Conservation (phyloP, 768 basidiomycete species). For the Rickenella mellea region DNA sequence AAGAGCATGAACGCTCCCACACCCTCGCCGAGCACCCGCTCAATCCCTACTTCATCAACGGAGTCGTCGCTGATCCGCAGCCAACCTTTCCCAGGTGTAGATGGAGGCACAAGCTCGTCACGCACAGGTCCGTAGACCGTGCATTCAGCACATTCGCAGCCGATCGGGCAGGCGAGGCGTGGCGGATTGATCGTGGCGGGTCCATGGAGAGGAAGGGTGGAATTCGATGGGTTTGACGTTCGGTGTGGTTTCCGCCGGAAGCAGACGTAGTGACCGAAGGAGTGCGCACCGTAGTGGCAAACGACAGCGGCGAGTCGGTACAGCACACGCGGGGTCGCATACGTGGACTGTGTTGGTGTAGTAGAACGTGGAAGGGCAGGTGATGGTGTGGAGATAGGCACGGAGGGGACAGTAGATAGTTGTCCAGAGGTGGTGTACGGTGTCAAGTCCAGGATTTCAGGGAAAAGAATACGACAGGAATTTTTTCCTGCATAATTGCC, state of each 20-base stretch:
- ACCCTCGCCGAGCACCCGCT: conserved; percentile 65
- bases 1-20: conserved; percentile 86
- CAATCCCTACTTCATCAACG: conserved; percentile 67
- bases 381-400: conserved; percentile 61
- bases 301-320: conserved; percentile 84
- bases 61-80: conserved; percentile 80
- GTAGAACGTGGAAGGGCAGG: conserved; percentile 34
- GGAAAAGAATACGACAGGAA: conserved; percentile 68
- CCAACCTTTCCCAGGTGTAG: conserved; percentile 60
- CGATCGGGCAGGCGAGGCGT: conserved; percentile 29
- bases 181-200: no score
- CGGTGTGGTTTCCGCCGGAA: conserved; percentile 55
- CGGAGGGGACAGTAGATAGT: conserved; percentile 59
- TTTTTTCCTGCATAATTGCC: conserved; percentile 78
- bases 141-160: conserved; percentile 40
- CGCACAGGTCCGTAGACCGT: conserved; percentile 43
- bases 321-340: conserved; percentile 49
- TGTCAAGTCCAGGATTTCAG: conserved; percentile 82
- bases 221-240: conserved; percentile 27
- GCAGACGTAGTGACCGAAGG: conserved; percentile 91
- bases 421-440: conserved; percentile 79
- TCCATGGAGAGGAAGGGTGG: conserved; percentile 1
- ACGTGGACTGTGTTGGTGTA: conserved; percentile 48
- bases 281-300: conserved; percentile 88
- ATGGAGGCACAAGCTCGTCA: conserved; percentile 30